Percentiles rank a stretch among this genome's conserved stretches.
phyloP scores from a whole-genome alignment of 768 basidiomycete species.

The Russula emetica region DNA sequence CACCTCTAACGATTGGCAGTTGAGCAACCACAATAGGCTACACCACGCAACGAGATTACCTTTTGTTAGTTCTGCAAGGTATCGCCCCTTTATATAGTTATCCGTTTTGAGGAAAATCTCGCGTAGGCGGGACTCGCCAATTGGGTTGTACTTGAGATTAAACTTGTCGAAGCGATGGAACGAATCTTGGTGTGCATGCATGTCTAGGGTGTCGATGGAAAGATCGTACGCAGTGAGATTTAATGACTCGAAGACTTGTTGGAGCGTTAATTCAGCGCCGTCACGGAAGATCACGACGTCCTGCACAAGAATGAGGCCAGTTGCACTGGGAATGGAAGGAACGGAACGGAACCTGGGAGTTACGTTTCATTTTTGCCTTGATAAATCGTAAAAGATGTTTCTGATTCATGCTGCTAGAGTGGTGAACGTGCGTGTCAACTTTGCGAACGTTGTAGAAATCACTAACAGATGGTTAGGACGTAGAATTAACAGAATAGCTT shows the following conservation, averaged over 20 bases:
- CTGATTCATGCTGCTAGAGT: slow-evolving; percentile 99
- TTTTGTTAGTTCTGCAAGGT: slow-evolving; percentile 90
- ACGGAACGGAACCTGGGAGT: slow-evolving; percentile 58
- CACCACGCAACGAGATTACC: slow-evolving; percentile 44
- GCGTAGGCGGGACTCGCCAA: slow-evolving; percentile 88
- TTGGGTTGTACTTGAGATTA: slow-evolving; percentile 95
- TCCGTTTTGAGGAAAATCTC: slow-evolving; percentile 99
- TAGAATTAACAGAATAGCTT: not conserved
- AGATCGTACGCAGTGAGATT: slow-evolving; percentile 95
- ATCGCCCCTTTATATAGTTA: slow-evolving; percentile 87
- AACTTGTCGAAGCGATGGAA: slow-evolving; percentile 99
- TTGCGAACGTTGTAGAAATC: slow-evolving; percentile 99
- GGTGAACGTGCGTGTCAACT: slow-evolving; percentile 98
- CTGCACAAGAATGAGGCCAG: slow-evolving; percentile 38
- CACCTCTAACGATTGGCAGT: slow-evolving; percentile 56
- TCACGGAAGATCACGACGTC: slow-evolving; percentile 97
- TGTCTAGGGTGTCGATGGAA: slow-evolving; percentile 97
- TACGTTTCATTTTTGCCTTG: slow-evolving; percentile 95
- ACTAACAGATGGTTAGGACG: slow-evolving; percentile 40
- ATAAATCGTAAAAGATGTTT: slow-evolving; percentile 98
- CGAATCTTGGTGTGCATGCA: slow-evolving; percentile 97
- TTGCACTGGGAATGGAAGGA: not conserved
- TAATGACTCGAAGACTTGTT: slow-evolving; percentile 94
- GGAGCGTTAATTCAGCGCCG: slow-evolving; percentile 78
- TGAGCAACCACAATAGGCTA: not conserved